Evolutionary conservation across 768 basidiomycete genomes (phyloP), one percentile per base, ranked within the genome.

Genomic region (Hebeloma cylindrosporum): DNA sequence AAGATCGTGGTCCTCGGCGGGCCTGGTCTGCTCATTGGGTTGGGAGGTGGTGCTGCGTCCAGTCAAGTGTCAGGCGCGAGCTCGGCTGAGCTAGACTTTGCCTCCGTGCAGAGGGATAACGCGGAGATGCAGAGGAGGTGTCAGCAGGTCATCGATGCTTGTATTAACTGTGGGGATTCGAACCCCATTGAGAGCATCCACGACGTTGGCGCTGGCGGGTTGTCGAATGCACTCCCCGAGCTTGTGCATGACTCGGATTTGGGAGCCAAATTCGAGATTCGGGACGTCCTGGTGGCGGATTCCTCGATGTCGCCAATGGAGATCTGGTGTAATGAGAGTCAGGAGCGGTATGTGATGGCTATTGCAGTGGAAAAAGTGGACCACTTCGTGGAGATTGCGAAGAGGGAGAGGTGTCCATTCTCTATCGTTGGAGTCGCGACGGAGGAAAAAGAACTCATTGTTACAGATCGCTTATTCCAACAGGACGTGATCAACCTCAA

Each of bases 301-400:
- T 75, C 78, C 17, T 86, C 88, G 28, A 91, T 99, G 90, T 93
- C 91, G 3, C 96, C 96, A 0, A 97, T 99, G 95, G 95, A 98
- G 69, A 97, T 98, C 38, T 99, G 96, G 96, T 98, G 96, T 62
- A 99, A 99, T 67, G 96, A 99, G 68, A 88, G 85, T 52, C 96
- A 98, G 70, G 96, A 98, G 59, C 84, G 96, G 28, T 99, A 98
- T 61, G 96, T 98, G 21, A 77, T 98, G 22, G 96, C 96, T 7
- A 78, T 99, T 48, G 79, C 80, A 0, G 79, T 81, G 2, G 74
- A 78, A 42, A 78, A 77, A 45, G 70, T 82, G 16, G 64, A 67
- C 2, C 64, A 68, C 4, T 98, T 99, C 65, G 82, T 83, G 56
- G 67, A 56, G 9, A 84, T 98, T 32, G 91, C 91, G 2, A 75